phyloP scores from a whole-genome alignment of 1,284 basidiomycete species.

The Naganishia cerealis region DNA sequence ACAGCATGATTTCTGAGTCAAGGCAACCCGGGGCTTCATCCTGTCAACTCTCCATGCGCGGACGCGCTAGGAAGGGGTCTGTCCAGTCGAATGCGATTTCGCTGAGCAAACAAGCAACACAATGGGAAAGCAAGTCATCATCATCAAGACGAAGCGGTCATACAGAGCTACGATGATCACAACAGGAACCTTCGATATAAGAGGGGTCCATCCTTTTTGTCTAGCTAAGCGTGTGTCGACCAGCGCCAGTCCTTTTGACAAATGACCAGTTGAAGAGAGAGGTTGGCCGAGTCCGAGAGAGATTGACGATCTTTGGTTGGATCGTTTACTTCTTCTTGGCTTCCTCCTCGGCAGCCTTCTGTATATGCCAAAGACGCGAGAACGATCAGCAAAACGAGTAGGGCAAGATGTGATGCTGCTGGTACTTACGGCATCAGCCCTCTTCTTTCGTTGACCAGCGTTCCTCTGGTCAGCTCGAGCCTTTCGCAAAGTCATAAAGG shows the following conservation, averaged over 20 bases:
- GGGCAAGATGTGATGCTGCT: neutral
- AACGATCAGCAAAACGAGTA: neutral
- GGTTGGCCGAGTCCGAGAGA: constrained; percentile 18
- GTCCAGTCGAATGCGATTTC: neutral
- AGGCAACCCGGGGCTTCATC: too few relatives aligned
- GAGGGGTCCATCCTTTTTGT: constrained; percentile 15
- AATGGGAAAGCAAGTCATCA: constrained; percentile 18
- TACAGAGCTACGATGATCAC: constrained; percentile 18
- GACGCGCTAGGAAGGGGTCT: too few relatives aligned
- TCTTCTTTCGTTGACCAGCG: constrained; percentile 80
- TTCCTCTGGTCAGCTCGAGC: constrained; percentile 80
- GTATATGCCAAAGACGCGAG: constrained; percentile 14
- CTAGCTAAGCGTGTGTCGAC: neutral
- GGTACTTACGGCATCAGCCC: constrained; percentile 50
- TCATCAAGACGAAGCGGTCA: constrained; percentile 19
- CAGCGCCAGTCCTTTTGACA: neutral
- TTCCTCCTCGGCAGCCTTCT: constrained; percentile 54
- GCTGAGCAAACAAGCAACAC: neutral
- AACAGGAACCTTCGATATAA: constrained; percentile 2
- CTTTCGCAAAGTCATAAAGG: constrained; percentile 84
- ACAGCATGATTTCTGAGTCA: too few relatives aligned
- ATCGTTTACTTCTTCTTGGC: constrained; percentile 46
- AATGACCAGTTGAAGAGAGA: constrained; percentile 17
- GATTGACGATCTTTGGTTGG: constrained; percentile 5
- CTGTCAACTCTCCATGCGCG: too few relatives aligned